These are phyloP conservation scores for Fistulinella prunicolor DNA, from an alignment of 768 basidiomycete genomes.

Conservation along the genomic window DNA sequence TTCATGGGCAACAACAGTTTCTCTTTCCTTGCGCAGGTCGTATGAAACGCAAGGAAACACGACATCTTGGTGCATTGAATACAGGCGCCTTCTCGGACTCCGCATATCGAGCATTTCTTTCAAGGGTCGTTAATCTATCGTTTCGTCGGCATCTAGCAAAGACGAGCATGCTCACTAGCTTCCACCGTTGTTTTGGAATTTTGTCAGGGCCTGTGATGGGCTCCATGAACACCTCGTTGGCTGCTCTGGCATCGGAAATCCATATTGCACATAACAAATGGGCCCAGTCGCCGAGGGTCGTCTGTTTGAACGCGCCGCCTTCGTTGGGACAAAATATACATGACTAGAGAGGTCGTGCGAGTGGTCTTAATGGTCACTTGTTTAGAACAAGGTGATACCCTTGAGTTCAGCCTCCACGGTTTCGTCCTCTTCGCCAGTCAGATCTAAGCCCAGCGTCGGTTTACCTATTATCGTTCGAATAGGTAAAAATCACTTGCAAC, in stretches of 20 bases:
- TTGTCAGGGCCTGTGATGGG: slow-evolving; percentile 88
- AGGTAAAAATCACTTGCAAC: slow-evolving; percentile 14
- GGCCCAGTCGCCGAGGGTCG: slow-evolving; percentile 88
- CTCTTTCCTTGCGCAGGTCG: slow-evolving; percentile 88
- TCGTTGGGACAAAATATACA: slow-evolving; percentile 97
- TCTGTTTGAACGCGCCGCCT: slow-evolving; percentile 98
- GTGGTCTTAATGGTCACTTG: too few relatives aligned
- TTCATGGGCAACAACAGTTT: slow-evolving; percentile 88
- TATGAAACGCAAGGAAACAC: slow-evolving; percentile 92
- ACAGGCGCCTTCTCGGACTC: slow-evolving; percentile 71
- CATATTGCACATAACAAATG: slow-evolving; percentile 97
- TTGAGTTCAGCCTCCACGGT: slow-evolving; percentile 53
- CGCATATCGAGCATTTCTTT: slow-evolving; percentile 65
- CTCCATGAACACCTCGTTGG: slow-evolving; percentile 97
- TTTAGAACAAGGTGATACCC: slow-evolving; percentile 55
- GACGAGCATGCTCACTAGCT: slow-evolving; percentile 59
- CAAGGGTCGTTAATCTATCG: slow-evolving; percentile 8
- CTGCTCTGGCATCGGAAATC: slow-evolving; percentile 91
- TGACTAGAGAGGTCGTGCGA: slow-evolving; percentile 45
- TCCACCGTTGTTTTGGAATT: slow-evolving; percentile 91
- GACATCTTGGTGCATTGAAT: slow-evolving; percentile 91
- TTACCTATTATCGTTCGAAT: background rate
- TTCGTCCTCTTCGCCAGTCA: slow-evolving; percentile 70
- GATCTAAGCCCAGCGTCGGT: slow-evolving; percentile 13
- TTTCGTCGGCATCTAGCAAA: background rate